phyloP scores from a whole-genome alignment of 768 basidiomycete genomes.

The Stropharia rugosoannulata region DNA sequence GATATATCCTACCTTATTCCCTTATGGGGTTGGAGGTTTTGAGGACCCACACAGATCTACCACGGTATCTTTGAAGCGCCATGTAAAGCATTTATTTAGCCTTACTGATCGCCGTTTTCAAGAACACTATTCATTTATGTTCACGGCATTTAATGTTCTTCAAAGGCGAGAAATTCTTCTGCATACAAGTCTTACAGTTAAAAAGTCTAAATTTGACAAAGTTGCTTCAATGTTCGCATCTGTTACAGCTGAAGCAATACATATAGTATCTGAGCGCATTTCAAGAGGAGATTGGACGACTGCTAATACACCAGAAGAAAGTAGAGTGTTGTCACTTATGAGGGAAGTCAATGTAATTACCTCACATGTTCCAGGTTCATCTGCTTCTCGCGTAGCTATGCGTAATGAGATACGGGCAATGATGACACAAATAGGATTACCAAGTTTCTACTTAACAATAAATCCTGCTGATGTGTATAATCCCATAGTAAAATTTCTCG shows the following conservation, averaged over 20 bases:
- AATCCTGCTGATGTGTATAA: conserved; percentile 44
- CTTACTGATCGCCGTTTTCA: conserved; percentile 32
- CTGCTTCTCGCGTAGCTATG: conserved; percentile 23
- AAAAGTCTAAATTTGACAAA: conserved; percentile 18
- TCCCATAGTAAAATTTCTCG: conserved; percentile 38
- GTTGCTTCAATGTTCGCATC: conserved; percentile 23
- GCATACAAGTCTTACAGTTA: conserved; percentile 30
- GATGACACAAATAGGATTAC: conserved; percentile 32
- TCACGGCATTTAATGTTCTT: conserved; percentile 39
- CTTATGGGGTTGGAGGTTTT: conserved; percentile 42
- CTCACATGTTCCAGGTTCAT: conserved; percentile 26
- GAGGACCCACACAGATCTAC: conserved; percentile 24
- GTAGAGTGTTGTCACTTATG: neutral
- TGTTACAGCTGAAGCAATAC: conserved; percentile 22
- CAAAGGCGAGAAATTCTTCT: conserved; percentile 30
- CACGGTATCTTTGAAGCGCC: conserved; percentile 27
- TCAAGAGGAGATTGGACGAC: neutral
- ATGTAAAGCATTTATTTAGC: conserved; percentile 31
- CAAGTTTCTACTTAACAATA: conserved; percentile 42
- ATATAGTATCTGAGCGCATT: conserved; percentile 20
- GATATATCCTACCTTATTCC: conserved; percentile 42
- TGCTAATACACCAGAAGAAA: neutral
- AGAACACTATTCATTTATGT: conserved; percentile 39
- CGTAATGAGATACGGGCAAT: conserved; percentile 38
- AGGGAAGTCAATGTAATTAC: neutral